Evolutionary conservation across 768 basidiomycete genomes (phyloP).

Genomic region (Collybia sordida): DNA sequence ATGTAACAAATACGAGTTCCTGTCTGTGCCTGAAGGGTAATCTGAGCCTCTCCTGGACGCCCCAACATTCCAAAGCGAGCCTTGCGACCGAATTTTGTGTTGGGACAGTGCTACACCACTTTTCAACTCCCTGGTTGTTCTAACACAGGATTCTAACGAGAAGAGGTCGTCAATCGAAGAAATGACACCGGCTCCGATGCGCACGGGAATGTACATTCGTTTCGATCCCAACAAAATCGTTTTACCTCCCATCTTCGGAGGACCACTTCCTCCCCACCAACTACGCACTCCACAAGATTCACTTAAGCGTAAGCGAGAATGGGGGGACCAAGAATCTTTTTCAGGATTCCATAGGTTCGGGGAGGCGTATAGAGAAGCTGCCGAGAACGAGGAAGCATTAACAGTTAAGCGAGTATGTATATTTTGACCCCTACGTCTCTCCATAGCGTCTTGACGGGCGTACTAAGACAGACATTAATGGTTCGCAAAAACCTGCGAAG

Average conservation of each 20-base stretch:
- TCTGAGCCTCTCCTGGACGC: no score
- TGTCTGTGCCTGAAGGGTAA: no score
- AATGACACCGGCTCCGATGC: neutral
- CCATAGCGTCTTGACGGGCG: neutral
- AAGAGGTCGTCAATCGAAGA: no score
- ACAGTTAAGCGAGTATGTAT: neutral
- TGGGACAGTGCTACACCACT: no score
- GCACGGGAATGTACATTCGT: conserved; percentile 11
- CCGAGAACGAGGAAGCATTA: conserved; percentile 4
- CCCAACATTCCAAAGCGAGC: no score
- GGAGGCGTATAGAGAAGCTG: conserved; percentile 18
- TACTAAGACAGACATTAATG: neutral
- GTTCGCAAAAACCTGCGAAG: neutral
- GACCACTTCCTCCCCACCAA: conserved; percentile 11
- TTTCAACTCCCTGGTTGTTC: no score
- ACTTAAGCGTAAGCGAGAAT: conserved; percentile 9
- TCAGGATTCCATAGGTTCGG: conserved; percentile 17
- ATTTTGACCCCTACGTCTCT: neutral
- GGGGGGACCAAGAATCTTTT: neutral
- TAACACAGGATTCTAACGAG: no score
- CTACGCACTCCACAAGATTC: conserved; percentile 2
- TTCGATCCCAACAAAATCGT: conserved; percentile 17
- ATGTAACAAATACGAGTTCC: no score
- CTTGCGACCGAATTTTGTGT: no score
- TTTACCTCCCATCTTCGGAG: conserved; percentile 16